Percentiles rank a stretch among this genome's conserved stretches.
phyloP scores from a whole-genome alignment of 768 basidiomycete species.

The Lactarius sanguifluus region DNA sequence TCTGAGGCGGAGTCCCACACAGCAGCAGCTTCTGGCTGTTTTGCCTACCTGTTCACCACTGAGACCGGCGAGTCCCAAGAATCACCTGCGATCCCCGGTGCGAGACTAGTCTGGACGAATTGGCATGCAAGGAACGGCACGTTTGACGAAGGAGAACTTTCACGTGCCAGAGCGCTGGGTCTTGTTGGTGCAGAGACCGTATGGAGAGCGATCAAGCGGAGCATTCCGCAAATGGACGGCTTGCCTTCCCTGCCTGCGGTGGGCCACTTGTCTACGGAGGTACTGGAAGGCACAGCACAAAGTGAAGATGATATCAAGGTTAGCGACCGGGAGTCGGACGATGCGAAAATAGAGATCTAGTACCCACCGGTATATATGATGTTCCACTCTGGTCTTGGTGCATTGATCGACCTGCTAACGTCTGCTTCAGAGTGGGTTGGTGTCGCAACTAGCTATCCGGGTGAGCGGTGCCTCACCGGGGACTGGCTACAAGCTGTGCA shows the following conservation, averaged over 20 bases:
- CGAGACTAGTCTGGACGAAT: constrained; percentile 52
- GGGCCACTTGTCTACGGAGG: background rate
- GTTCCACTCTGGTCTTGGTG: background rate
- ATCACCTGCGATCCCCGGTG: constrained; percentile 26
- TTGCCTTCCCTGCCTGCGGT: constrained; percentile 3
- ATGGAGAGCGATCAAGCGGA: constrained; percentile 49
- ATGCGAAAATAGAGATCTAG: constrained; percentile 48
- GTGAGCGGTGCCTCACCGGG: background rate
- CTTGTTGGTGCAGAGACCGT: constrained; percentile 46
- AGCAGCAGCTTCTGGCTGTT: constrained; percentile 55
- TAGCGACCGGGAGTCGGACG: constrained; percentile 34
- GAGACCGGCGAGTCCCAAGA: constrained; percentile 13
- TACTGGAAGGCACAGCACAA: constrained; percentile 11
- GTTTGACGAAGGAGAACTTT: constrained; percentile 45
- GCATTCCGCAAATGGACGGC: constrained; percentile 34
- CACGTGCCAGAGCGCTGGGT: constrained; percentile 51
- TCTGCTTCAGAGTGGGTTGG: background rate
- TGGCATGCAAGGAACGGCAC: constrained; percentile 43
- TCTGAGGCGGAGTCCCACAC: constrained; percentile 42
- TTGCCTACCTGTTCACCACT: constrained; percentile 53
- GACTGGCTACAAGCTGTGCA: background rate
- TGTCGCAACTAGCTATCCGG: background rate
- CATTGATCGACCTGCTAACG: background rate
- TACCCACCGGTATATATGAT: constrained; percentile 14
- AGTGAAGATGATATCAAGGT: constrained; percentile 14